Percentiles rank a stretch among this genome's conserved stretches.
These are phyloP conservation scores for Triangularia setosa DNA, from an alignment of 2,329 filamentous ascomycete genomes.

Conservation along the genomic window DNA sequence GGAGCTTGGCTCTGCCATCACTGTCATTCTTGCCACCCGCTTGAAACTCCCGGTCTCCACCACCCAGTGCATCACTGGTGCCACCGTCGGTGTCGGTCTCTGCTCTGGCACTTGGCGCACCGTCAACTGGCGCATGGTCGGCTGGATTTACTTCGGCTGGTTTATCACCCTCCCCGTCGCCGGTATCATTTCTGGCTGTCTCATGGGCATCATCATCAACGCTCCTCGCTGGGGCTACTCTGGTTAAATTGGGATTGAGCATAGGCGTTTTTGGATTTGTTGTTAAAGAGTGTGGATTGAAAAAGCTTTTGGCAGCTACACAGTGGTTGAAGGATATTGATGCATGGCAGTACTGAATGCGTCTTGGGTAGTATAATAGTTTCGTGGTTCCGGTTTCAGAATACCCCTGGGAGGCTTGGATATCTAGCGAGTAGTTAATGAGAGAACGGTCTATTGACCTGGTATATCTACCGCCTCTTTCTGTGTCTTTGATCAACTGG, in stretches of 20 bases:
- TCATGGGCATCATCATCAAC: constrained; percentile 62
- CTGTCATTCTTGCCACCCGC: constrained; percentile 60
- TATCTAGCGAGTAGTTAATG: neutral
- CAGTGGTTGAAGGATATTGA: neutral
- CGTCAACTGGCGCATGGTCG: constrained; percentile 61
- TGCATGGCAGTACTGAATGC: neutral
- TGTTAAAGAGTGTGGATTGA: neutral
- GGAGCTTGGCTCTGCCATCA: constrained; percentile 59
- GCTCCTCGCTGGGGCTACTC: constrained; percentile 47
- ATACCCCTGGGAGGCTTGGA: neutral
- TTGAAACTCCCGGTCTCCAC: constrained; percentile 61
- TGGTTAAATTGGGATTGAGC: constrained; percentile 4
- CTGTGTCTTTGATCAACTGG: neutral
- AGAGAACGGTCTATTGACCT: neutral
- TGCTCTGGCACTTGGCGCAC: constrained; percentile 56
- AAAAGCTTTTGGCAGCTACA: neutral
- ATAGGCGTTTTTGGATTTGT: neutral
- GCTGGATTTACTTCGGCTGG: constrained; percentile 58
- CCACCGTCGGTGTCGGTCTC: constrained; percentile 59
- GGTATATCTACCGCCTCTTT: neutral
- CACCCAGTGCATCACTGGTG: constrained; percentile 61
- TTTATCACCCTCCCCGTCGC: constrained; percentile 56
- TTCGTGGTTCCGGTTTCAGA: neutral
- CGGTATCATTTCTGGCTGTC: constrained; percentile 53
- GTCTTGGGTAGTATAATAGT: neutral